Percentiles rank a stretch among this genome's conserved stretches.
phyloP scores from a whole-genome alignment of 306 rosid species.

The Hylodesmum podocarpum region DNA sequence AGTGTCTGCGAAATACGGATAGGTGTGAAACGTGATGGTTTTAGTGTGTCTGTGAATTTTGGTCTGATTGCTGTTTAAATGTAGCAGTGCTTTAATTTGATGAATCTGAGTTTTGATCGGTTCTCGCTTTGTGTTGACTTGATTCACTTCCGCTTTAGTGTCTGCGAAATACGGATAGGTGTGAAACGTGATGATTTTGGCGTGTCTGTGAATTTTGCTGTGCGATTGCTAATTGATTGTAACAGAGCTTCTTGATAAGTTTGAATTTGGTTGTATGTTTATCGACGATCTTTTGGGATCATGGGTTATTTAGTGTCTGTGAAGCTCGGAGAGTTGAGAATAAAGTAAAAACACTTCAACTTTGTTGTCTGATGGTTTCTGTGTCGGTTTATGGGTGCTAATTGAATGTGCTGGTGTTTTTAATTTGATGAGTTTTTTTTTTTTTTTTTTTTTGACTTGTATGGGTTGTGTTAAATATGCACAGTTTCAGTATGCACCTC shows the following conservation, averaged over 20 bases:
- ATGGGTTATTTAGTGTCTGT: background rate
- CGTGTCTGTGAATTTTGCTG: background rate
- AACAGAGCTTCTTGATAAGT: background rate
- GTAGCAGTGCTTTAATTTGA: no score
- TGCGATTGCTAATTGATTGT: background rate
- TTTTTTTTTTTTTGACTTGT: background rate
- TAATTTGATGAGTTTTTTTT: background rate
- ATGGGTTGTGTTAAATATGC: background rate
- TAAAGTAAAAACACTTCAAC: background rate
- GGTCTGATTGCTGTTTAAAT: no score
- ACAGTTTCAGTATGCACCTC: constrained; percentile 91
- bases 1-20: background rate
- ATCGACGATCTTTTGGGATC: background rate
- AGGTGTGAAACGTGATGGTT: no score
- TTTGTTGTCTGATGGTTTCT: background rate
- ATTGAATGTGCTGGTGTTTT: background rate
- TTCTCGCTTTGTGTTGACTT: background rate
- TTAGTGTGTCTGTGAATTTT: no score
- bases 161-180: background rate
- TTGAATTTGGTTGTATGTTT: background rate
- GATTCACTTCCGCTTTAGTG: background rate
- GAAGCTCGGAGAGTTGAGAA: background rate
- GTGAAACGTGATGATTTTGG: background rate
- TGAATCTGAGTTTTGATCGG: constrained; percentile 13
- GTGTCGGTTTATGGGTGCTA: background rate